Conservation (phyloP, 495 filamentous ascomycete genomes). For the Aspergillus ostianus region DNA sequence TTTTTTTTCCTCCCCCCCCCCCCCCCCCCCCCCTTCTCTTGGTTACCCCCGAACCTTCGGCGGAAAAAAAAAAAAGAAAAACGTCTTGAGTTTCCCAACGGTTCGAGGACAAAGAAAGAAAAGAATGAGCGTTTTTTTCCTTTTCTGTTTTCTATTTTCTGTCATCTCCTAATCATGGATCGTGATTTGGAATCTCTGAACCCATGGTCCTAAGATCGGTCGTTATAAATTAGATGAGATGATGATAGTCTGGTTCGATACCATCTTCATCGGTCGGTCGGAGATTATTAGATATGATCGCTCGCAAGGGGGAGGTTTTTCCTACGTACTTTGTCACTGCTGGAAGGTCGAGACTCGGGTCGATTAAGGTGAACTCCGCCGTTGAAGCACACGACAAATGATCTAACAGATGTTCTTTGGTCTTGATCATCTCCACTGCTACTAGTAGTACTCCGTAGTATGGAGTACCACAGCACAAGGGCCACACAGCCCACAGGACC, state of each 20-base stretch:
- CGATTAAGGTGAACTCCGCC: not conserved
- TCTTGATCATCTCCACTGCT: conserved; percentile 1
- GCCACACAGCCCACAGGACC: too few species aligned
- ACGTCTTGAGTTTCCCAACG: not conserved
- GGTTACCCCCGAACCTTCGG: conserved; percentile 10
- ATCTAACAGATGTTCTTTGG: conserved; percentile 7
- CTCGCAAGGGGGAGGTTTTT: not conserved
- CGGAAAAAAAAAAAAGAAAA: too few species aligned
- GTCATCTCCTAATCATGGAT: not conserved
- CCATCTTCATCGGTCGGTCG: not conserved
- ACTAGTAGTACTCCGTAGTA: too few species aligned
- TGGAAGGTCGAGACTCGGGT: conserved; percentile 1
- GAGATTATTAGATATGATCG: not conserved
- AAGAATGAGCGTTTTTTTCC: not conserved
- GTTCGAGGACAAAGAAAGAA: not conserved
- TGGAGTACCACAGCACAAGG: not conserved
- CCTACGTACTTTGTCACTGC: not conserved
- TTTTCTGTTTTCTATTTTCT: not conserved
- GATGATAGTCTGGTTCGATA: not conserved
- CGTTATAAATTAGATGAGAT: not conserved
- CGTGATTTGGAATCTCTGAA: conserved; percentile 1
- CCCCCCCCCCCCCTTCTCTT: too few species aligned
- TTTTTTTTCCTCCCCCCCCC: too few species aligned
- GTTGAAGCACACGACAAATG: not conserved
- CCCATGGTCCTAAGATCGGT: not conserved